Evolutionary conservation across 148 eudicot genomes (phyloP).

Genomic region (Fallopia convolvulus): DNA sequence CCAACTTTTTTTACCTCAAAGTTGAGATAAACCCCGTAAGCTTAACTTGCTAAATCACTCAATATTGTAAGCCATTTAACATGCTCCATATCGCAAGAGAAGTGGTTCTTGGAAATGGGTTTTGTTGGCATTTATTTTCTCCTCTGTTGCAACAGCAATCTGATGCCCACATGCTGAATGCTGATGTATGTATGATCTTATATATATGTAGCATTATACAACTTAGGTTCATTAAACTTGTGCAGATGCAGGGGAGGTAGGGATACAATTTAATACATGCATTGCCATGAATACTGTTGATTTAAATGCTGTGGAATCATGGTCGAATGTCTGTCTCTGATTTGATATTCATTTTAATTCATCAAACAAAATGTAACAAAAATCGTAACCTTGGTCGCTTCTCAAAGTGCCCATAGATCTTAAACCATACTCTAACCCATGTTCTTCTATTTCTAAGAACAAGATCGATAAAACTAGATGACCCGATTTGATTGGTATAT

Average conservation of each 20-base stretch:
- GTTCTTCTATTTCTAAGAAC: no score
- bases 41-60: neutral
- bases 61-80: neutral
- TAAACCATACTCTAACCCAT: neutral
- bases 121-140: neutral
- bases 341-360: neutral
- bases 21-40: no score
- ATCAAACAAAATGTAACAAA: neutral
- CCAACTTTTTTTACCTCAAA: no score
- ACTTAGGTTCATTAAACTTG: neutral
- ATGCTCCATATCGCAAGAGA: neutral
- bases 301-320: constrained; percentile 6
- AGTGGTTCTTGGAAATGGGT: constrained; percentile 3
- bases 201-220: neutral
- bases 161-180: neutral
- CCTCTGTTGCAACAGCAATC: neutral
- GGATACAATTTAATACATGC: neutral
- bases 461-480: no score
- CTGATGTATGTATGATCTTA: neutral
- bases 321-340: constrained; percentile 4
- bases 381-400: neutral
- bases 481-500: no score
- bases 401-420: neutral
- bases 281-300: neutral
- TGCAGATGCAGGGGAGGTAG: neutral